Conservation (phyloP, 129 eudicot species). For the Saussurea involucrata region DNA sequence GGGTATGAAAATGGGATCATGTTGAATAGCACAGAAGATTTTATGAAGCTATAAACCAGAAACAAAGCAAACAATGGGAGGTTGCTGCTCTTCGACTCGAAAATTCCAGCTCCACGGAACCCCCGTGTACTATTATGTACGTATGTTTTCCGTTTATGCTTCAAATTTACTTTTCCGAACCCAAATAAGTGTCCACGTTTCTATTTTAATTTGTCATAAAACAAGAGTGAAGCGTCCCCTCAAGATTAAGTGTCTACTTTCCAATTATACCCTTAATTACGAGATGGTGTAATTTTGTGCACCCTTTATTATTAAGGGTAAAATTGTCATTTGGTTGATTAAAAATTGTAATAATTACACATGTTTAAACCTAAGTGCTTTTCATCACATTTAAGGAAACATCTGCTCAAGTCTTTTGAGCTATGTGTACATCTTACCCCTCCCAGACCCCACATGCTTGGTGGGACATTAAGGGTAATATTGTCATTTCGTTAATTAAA, state of each 20-base stretch:
- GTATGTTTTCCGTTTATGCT: slow-evolving; percentile 21
- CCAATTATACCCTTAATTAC: neutral
- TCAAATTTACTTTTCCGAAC: neutral
- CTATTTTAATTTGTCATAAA: neutral
- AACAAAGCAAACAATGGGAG: slow-evolving; percentile 58
- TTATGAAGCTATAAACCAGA: neutral
- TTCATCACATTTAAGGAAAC: no score
- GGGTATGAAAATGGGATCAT: slow-evolving; percentile 13
- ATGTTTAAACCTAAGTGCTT: neutral
- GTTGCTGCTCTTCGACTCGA: slow-evolving; percentile 82
- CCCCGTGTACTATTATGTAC: slow-evolving; percentile 75
- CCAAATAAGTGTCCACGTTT: neutral
- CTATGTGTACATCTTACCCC: no score
- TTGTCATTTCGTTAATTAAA: no score
- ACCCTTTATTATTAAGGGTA: neutral
- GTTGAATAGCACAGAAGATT: slow-evolving; percentile 9
- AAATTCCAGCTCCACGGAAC: slow-evolving; percentile 72
- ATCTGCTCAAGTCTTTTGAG: neutral
- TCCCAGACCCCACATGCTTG: no score
- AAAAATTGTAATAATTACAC: neutral
- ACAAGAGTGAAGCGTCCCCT: neutral
- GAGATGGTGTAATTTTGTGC: neutral
- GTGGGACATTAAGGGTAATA: no score
- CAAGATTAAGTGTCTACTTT: neutral
- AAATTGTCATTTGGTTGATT: neutral